Evolutionary conservation across 2,329 filamentous ascomycete genomes (phyloP).

Genomic region (Rutstroemia sp.): DNA sequence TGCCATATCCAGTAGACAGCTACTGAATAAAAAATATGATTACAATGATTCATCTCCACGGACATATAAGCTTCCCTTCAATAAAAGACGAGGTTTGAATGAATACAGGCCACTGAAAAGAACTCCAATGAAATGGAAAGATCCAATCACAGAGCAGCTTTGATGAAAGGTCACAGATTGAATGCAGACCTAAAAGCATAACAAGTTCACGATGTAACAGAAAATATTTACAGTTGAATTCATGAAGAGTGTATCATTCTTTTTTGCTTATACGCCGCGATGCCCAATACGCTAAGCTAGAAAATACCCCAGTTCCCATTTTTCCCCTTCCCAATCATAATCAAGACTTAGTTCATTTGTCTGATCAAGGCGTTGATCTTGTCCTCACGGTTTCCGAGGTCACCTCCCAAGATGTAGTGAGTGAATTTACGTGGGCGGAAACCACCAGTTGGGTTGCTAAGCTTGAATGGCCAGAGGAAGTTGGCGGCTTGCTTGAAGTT

Average conservation of each 20-base stretch:
- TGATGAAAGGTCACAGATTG: no score
- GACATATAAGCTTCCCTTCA: no score
- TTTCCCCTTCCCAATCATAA: background rate
- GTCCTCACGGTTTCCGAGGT: constrained; percentile 97
- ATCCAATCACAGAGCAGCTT: no score
- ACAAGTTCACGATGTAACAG: no score
- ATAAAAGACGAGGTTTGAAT: no score
- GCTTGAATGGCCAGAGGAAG: constrained; percentile 99
- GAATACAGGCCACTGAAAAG: no score
- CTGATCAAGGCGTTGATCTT: constrained; percentile 29
- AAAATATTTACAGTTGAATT: background rate
- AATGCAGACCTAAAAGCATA: no score
- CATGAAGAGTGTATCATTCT: constrained; percentile 10
- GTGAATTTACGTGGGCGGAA: constrained; percentile 90
- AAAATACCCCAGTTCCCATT: constrained; percentile 12
- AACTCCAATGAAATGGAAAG: no score
- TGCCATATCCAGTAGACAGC: no score
- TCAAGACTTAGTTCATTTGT: constrained; percentile 12
- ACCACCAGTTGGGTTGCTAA: constrained; percentile 94
- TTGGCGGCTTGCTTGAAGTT: constrained; percentile 99
- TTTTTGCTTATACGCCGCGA: constrained; percentile 23
- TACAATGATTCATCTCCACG: no score
- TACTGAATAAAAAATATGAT: no score
- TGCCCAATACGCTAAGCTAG: constrained; percentile 16
- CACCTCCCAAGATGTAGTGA: constrained; percentile 60